A percentile compares a stretch with the other conserved stretches of the same genome.
Conservation (phyloP, 441 rosid genomes). For the Euphorbia schlechtendalii region DNA sequence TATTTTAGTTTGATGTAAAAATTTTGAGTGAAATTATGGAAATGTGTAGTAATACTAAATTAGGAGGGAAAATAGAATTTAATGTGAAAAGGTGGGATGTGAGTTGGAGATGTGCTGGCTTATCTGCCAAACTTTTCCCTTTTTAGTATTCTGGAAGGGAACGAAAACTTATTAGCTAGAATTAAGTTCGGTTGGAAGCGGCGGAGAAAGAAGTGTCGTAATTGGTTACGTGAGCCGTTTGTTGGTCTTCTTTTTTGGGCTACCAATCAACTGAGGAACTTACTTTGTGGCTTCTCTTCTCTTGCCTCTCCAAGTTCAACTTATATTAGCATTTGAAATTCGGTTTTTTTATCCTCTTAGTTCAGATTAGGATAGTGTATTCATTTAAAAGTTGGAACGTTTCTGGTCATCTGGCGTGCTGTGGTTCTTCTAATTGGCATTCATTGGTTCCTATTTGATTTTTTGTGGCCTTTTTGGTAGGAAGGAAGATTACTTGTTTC, state of each 20-base stretch:
- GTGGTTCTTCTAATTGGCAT: too few relatives aligned
- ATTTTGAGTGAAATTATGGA: too few relatives aligned
- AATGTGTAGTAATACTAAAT: too few relatives aligned
- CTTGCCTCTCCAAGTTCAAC: background rate
- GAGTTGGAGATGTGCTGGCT: too few relatives aligned
- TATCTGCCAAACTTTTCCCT: background rate
- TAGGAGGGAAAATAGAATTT: too few relatives aligned
- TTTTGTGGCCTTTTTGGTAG: background rate
- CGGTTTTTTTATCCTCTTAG: background rate
- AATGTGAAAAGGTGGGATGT: too few relatives aligned
- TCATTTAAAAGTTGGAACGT: background rate
- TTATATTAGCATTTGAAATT: background rate
- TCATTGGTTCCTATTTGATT: too few relatives aligned
- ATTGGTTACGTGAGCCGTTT: constrained; percentile 11
- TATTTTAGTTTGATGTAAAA: too few relatives aligned
- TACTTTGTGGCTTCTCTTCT: constrained; percentile 10
- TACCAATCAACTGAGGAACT: background rate
- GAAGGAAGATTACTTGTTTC: background rate
- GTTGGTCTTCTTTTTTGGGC: constrained; percentile 3
- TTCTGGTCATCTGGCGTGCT: too few relatives aligned
- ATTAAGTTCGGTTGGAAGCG: background rate
- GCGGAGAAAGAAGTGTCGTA: constrained; percentile 2
- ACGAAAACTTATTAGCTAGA: background rate
- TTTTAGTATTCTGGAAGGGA: background rate
- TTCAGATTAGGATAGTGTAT: background rate